Conservation (phyloP, 1,284 basidiomycete species). For the Coniferiporia sulphurascens region DNA sequence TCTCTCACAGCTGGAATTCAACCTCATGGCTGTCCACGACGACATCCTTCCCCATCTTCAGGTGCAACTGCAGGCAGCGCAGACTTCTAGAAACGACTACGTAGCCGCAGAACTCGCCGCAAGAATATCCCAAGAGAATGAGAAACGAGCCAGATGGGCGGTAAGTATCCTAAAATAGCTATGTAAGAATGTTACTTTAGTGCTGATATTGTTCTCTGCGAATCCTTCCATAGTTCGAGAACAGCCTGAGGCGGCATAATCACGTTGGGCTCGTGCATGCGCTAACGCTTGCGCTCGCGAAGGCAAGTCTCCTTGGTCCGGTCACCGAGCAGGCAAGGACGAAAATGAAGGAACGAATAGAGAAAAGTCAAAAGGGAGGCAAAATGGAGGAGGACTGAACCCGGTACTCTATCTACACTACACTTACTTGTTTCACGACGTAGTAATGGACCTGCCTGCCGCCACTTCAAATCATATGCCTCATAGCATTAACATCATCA, state of each 20-base stretch:
- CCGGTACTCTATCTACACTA: not conserved
- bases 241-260: constrained; percentile 76
- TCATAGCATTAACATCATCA: no score
- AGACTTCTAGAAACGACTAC: constrained; percentile 39
- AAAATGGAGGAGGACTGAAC: constrained; percentile 53
- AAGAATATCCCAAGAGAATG: constrained; percentile 68
- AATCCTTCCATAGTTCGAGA: constrained; percentile 79
- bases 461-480: no score
- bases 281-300: constrained; percentile 62
- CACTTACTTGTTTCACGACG: no score
- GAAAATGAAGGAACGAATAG: constrained; percentile 48
- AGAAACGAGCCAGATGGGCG: constrained; percentile 76
- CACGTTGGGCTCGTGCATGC: constrained; percentile 76
- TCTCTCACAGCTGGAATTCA: constrained; percentile 75
- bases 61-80: constrained; percentile 46
- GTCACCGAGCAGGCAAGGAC: constrained; percentile 45
- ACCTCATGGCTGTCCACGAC: constrained; percentile 78
- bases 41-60: constrained; percentile 71
- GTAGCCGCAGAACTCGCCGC: constrained; percentile 51
- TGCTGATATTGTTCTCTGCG: not conserved
- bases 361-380: constrained; percentile 43
- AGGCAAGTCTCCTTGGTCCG: constrained; percentile 49
- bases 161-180: constrained; percentile 43
- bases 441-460: no score
- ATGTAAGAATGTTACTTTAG: not conserved